Percentiles rank a stretch among this genome's conserved stretches.
Conservation (phyloP, 192 early-diverging fungal genomes). For the Coemansia sp. region DNA sequence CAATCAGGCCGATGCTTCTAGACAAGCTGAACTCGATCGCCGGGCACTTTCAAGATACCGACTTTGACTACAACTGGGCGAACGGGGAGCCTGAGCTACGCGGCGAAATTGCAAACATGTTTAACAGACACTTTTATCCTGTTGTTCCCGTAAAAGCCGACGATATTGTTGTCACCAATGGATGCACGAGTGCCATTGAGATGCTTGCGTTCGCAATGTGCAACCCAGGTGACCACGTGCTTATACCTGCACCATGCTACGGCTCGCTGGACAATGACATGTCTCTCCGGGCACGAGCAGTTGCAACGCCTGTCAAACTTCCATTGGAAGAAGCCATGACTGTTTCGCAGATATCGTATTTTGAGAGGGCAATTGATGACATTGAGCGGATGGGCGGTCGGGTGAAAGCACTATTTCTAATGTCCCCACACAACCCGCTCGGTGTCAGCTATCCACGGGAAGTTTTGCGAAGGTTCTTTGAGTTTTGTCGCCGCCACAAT, state of each 20-base stretch:
- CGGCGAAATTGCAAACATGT: conserved; percentile 55
- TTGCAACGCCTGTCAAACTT: conserved; percentile 53
- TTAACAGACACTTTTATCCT: conserved; percentile 66
- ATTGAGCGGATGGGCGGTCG: conserved; percentile 46
- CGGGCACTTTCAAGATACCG: conserved; percentile 17
- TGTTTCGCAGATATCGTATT: conserved; percentile 51
- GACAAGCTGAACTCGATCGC: conserved; percentile 50
- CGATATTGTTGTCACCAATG: conserved; percentile 63
- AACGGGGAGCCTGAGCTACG: conserved; percentile 61
- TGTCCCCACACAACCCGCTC: conserved; percentile 74
- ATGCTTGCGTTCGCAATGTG: conserved; percentile 61
- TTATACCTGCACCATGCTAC: conserved; percentile 77
- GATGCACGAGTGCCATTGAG: conserved; percentile 64
- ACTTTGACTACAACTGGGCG: conserved; percentile 49
- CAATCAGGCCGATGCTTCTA: too few relatives aligned
- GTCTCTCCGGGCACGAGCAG: conserved; percentile 50
- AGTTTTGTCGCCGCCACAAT: conserved; percentile 61
- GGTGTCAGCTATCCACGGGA: conserved; percentile 56
- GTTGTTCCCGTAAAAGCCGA: conserved; percentile 38
- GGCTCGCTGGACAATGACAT: conserved; percentile 70
- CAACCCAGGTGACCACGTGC: conserved; percentile 68
- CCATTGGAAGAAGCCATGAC: conserved; percentile 44
- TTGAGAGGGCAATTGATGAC: conserved; percentile 42
- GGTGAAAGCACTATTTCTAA: conserved; percentile 58
- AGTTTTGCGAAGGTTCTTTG: conserved; percentile 55